Evolutionary conservation across 1,139 yeast genomes (phyloP), one percentile per base, ranked within the genome.

Genomic region (Ogataea hybrid): DNA sequence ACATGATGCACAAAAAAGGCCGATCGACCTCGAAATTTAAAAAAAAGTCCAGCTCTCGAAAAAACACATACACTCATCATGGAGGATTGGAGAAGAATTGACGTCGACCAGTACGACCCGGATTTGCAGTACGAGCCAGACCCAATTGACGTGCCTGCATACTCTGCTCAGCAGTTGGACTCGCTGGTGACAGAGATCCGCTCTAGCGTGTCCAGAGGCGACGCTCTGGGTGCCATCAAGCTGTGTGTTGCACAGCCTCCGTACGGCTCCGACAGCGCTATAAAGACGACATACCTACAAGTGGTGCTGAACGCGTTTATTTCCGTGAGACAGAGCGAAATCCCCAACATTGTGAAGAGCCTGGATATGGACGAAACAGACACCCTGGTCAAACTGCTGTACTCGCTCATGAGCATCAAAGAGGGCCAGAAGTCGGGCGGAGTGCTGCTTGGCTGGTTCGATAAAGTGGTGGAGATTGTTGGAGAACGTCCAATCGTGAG

Each of bases 401-500:
- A 90, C 67, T 84, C 83, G 58, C 89, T 88, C 34, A 88, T 94
- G 95, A 71, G 81, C 30, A 69, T 83, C 8, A 73, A 79, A 22
- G 79, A 80, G 53, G 88, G 94, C 5, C 88, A 89, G 52, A 86
- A 85, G 54, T 89, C 84, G 54, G 96, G 97, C 16, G 96, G 96
- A 35, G 72, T 83, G 41, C 65, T 94, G 56, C 77, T 94, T 58
- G 76, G 81, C 29, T 94, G 98, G 98, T 88, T 84, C 61, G 97
- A 92, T 56, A 89, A 88, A 65, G 78, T 94, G 20, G 82, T 87
- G 30, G 95, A 84, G 49, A 67, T 78, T 32, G 79, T 90, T 11
- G 97, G 97, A 14, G 81, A 85, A 61, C 96, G 96, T 9, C 86
- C 96, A 32, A 84, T 92, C 54, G 85, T 86, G 38, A 80, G 96